phyloP scores from a whole-genome alignment of 1,284 basidiomycete species.

The Bjerkandera adusta region DNA sequence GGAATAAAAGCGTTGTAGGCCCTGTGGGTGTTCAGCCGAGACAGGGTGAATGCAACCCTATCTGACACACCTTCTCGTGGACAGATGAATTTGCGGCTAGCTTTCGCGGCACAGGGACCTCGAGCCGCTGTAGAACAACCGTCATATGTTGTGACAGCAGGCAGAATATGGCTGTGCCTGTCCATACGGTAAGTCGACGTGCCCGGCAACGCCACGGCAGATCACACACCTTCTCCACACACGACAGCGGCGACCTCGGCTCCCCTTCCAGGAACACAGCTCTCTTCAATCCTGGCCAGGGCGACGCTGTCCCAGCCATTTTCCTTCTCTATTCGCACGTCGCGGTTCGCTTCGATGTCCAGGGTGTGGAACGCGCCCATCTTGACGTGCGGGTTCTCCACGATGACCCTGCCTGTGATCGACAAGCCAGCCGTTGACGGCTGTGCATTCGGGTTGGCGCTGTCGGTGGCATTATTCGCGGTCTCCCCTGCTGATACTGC shows the following conservation, averaged over 20 bases:
- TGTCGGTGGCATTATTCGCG: slow-evolving; percentile 33
- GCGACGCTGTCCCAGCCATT: slow-evolving; percentile 90
- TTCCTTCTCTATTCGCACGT: slow-evolving; percentile 87
- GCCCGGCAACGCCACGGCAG: not conserved
- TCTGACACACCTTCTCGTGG: slow-evolving; percentile 64
- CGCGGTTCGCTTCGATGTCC: slow-evolving; percentile 91
- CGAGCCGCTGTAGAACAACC: slow-evolving; percentile 88
- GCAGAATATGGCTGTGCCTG: slow-evolving; percentile 91
- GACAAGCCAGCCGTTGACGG: slow-evolving; percentile 69
- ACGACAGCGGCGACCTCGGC: slow-evolving; percentile 97
- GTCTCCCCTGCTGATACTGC: slow-evolving; percentile 44
- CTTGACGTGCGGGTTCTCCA: slow-evolving; percentile 91
- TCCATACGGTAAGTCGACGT: slow-evolving; percentile 2
- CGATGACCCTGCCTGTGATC: slow-evolving; percentile 86
- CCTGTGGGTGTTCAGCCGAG: slow-evolving; percentile 32
- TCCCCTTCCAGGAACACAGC: slow-evolving; percentile 87
- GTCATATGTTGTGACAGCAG: slow-evolving; percentile 97
- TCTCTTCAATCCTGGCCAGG: slow-evolving; percentile 79
- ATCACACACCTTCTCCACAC: slow-evolving; percentile 75
- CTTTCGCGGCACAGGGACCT: slow-evolving; percentile 90
- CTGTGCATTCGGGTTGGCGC: slow-evolving; percentile 22
- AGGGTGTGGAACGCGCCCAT: slow-evolving; percentile 96
- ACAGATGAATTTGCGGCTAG: slow-evolving; percentile 77
- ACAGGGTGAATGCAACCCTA: not conserved
- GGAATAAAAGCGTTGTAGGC: slow-evolving; percentile 79